Evolutionary conservation across 495 filamentous ascomycete species (phyloP).

Genomic region (Peziza echinospora): DNA sequence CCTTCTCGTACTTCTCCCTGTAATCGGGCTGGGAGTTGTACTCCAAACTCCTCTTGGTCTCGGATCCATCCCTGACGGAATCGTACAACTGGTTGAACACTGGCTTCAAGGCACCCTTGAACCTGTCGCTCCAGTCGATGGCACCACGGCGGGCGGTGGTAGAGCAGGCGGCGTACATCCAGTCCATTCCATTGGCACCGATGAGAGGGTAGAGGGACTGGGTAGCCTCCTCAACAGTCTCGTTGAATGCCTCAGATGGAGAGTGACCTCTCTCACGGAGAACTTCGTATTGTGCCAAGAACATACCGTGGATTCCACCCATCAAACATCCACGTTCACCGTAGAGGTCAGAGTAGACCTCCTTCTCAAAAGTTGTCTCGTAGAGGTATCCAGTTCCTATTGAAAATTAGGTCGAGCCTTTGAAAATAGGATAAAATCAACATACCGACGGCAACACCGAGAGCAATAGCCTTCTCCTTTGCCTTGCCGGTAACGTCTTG

Average conservation of each 20-base stretch:
- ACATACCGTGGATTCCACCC: constrained; percentile 99
- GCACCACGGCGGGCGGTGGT: constrained; percentile 95
- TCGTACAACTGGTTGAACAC: constrained; percentile 94
- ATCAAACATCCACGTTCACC: constrained; percentile 99
- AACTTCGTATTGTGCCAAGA: constrained; percentile 99
- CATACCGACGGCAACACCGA: constrained; percentile 82
- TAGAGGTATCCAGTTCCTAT: constrained; percentile 67
- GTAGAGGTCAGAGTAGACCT: constrained; percentile 98
- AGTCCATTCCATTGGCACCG: constrained; percentile 94
- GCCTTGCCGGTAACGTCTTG: constrained; percentile 97
- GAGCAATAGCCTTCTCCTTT: constrained; percentile 91
- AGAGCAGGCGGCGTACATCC: constrained; percentile 99
- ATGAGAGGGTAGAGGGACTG: constrained; percentile 95
- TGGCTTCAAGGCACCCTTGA: constrained; percentile 94
- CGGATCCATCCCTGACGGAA: constrained; percentile 63
- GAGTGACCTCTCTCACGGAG: constrained; percentile 93
- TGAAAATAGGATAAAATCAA: background rate
- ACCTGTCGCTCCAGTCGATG: constrained; percentile 88
- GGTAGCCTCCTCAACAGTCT: constrained; percentile 98
- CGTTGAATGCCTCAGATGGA: constrained; percentile 98
- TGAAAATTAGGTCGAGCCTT: background rate
- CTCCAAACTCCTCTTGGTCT: constrained; percentile 83
- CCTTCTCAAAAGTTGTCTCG: constrained; percentile 99
- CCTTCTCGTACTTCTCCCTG: constrained; percentile 82
- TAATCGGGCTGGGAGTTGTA: constrained; percentile 91